These are phyloP conservation scores for Phlegmacium glaucopus DNA, from an alignment of 768 basidiomycete genomes.

Conservation along the genomic window DNA sequence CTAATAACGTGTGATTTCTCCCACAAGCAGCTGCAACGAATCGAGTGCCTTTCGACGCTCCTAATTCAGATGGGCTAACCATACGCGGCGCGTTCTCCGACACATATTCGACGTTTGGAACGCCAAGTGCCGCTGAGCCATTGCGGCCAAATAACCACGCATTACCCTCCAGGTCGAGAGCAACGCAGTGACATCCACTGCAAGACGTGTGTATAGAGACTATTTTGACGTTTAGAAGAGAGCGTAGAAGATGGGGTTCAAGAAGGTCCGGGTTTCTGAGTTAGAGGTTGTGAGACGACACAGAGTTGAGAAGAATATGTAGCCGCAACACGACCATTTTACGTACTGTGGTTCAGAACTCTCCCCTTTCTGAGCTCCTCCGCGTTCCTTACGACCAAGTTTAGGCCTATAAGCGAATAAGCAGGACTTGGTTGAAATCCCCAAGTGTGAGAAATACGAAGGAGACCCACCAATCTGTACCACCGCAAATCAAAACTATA, in stretches of 20 bases:
- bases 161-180: slow-evolving; percentile 67
- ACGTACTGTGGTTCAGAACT: slow-evolving; percentile 38
- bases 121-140: slow-evolving; percentile 64
- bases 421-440: slow-evolving; percentile 16
- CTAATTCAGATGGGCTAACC: slow-evolving; percentile 56
- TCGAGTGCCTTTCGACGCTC: slow-evolving; percentile 50
- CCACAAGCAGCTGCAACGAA: slow-evolving; percentile 87
- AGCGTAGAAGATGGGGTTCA: slow-evolving; percentile 87
- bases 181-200: slow-evolving; percentile 72
- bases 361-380: slow-evolving; percentile 41
- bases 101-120: slow-evolving; percentile 51
- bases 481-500: slow-evolving; percentile 80
- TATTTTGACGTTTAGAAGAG: slow-evolving; percentile 75
- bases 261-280: slow-evolving; percentile 73
- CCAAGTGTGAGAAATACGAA: slow-evolving; percentile 23
- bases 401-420: slow-evolving; percentile 51
- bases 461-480: slow-evolving; percentile 76
- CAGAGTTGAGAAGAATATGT: slow-evolving; percentile 3
- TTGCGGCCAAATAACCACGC: slow-evolving; percentile 94
- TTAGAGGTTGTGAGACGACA: not conserved
- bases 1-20: slow-evolving; percentile 76
- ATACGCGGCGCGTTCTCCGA: slow-evolving; percentile 74
- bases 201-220: slow-evolving; percentile 75
- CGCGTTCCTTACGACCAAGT: slow-evolving; percentile 72
- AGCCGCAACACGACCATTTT: slow-evolving; percentile 4